Percentiles rank a stretch among this genome's conserved stretches.
phyloP scores from a whole-genome alignment of 495 filamentous ascomycete genomes.

The Talaromyces wortmannii region DNA sequence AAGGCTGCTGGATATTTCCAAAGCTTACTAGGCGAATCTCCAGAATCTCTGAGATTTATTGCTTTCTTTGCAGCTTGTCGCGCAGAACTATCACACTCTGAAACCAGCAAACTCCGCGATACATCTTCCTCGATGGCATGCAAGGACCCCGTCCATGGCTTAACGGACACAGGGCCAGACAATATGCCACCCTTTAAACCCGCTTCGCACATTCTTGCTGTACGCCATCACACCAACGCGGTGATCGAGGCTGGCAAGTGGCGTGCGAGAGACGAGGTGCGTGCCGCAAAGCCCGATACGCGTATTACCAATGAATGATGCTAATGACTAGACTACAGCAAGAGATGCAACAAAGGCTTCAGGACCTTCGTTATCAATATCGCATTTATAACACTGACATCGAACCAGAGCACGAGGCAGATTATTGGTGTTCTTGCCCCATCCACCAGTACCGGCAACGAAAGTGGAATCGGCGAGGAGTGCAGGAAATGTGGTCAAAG shows the following conservation, averaged over 20 bases:
- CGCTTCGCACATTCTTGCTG: background rate
- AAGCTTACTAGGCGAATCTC: constrained; percentile 1
- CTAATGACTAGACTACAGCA: constrained; percentile 8
- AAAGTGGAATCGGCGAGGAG: constrained; percentile 24
- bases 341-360: constrained; percentile 34
- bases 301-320: background rate
- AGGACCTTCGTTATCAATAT: constrained; percentile 22
- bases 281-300: background rate
- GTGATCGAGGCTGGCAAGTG: constrained; percentile 27
- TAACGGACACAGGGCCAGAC: background rate
- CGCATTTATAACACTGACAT: constrained; percentile 39
- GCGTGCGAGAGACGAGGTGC: constrained; percentile 28
- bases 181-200: background rate
- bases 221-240: constrained; percentile 15
- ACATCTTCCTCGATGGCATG: background rate
- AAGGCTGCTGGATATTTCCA: background rate
- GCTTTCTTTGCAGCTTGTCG: background rate
- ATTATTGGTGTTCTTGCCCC: constrained; percentile 20
- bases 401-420: constrained; percentile 38
- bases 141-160: background rate
- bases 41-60: background rate
- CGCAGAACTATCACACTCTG: background rate
- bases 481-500: constrained; percentile 35
- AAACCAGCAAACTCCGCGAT: background rate
- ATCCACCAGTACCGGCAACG: constrained; percentile 23